Percentiles rank a stretch among this genome's conserved stretches.
These are phyloP conservation scores for Neophaeococcomyces aloes DNA, from an alignment of 2,329 filamentous ascomycete species.

Conservation along the genomic window DNA sequence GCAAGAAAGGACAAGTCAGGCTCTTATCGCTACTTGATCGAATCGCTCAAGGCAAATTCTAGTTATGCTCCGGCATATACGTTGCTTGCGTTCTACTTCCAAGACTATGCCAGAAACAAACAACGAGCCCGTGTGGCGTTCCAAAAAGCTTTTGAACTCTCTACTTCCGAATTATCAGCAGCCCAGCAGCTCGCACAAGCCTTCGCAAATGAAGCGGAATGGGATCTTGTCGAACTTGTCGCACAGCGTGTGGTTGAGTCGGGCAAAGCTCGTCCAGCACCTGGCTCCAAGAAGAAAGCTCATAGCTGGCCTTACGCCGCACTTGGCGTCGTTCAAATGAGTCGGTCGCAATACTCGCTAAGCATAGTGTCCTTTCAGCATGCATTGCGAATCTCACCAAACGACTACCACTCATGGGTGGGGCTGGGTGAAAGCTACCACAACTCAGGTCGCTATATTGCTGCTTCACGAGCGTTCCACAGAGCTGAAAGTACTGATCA, in stretches of 20 bases:
- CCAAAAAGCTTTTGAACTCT: conserved; percentile 91
- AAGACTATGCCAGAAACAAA: conserved; percentile 80
- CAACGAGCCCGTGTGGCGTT: conserved; percentile 84
- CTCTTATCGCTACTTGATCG: conserved; percentile 73
- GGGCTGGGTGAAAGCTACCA: conserved; percentile 96
- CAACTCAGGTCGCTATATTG: conserved; percentile 82
- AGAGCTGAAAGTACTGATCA: conserved; percentile 70
- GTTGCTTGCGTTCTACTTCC: conserved; percentile 79
- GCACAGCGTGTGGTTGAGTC: conserved; percentile 86
- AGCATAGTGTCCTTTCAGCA: conserved; percentile 88
- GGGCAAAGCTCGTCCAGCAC: conserved; percentile 80
- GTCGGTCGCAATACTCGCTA: conserved; percentile 80
- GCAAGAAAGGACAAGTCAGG: conserved; percentile 71
- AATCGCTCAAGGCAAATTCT: conserved; percentile 72
- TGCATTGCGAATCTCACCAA: conserved; percentile 69
- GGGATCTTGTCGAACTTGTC: conserved; percentile 91
- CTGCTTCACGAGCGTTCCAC: conserved; percentile 82
- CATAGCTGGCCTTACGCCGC: conserved; percentile 95
- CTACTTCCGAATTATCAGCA: conserved; percentile 71
- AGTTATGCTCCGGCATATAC: conserved; percentile 88
- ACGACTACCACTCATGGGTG: conserved; percentile 92
- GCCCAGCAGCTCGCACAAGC: conserved; percentile 75
- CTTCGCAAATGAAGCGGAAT: conserved; percentile 84
- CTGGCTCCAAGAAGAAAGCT: conserved; percentile 84
- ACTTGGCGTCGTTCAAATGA: conserved; percentile 85